Conservation (phyloP, 257 asterid species). For the Paraleonurus japonicus region DNA sequence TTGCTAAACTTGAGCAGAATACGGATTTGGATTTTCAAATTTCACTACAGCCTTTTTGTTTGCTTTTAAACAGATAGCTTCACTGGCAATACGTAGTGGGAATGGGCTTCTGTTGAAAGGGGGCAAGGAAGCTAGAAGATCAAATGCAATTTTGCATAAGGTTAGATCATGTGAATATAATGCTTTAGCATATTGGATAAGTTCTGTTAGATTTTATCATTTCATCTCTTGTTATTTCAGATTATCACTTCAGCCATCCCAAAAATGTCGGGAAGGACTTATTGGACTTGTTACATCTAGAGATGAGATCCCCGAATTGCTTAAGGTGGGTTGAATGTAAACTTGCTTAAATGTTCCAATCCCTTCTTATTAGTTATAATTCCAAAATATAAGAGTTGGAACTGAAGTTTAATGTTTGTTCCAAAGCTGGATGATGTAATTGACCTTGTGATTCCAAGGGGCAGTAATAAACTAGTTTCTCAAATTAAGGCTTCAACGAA, state of each 20-base stretch:
- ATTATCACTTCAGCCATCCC: constrained; percentile 76
- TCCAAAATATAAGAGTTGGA: constrained; percentile 15
- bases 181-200: not conserved
- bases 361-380: not conserved
- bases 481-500: constrained; percentile 74
- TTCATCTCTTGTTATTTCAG: constrained; percentile 37
- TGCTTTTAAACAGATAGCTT: constrained; percentile 58
- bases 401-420: constrained; percentile 27
- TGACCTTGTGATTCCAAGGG: constrained; percentile 91
- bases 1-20: not conserved
- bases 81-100: constrained; percentile 84
- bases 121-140: constrained; percentile 77
- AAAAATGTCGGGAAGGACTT: constrained; percentile 56
- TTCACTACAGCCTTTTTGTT: constrained; percentile 9
- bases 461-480: constrained; percentile 77
- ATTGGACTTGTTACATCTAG: constrained; percentile 81
- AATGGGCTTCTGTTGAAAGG: constrained; percentile 85
- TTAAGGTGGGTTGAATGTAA: constrained; percentile 47
- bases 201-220: not conserved
- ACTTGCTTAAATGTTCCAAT: not conserved
- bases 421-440: constrained; percentile 81
- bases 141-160: constrained; percentile 76
- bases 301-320: constrained; percentile 81
- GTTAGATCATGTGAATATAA: constrained; percentile 31
- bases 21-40: not conserved